Conservation (phyloP, 164 flowering plant species). For the Cinnamomum micranthum region DNA sequence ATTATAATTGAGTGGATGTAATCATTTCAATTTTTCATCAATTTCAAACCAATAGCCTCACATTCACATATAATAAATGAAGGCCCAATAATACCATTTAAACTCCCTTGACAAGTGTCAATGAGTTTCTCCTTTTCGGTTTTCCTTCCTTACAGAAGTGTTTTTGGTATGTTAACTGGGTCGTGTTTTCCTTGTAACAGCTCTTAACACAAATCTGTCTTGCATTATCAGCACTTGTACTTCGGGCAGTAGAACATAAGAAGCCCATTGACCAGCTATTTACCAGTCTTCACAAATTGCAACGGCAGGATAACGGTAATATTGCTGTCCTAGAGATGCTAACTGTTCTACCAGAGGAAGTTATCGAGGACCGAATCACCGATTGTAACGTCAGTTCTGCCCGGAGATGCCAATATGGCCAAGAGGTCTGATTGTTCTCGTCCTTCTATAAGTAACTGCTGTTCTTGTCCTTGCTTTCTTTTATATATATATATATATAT, state of each 20-base stretch:
- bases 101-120: not conserved
- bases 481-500: too few relatives aligned
- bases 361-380: constrained; percentile 49
- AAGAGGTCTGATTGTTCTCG: constrained; percentile 52
- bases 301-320: constrained; percentile 60
- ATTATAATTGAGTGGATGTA: too few relatives aligned
- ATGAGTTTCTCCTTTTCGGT: not conserved
- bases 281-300: constrained; percentile 71
- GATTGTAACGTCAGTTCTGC: constrained; percentile 47
- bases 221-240: constrained; percentile 77
- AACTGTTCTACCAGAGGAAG: constrained; percentile 93
- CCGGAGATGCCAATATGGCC: constrained; percentile 56
- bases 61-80: too few relatives aligned
- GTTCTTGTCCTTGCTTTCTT: not conserved
- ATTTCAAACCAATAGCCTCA: not conserved
- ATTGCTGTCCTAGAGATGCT: constrained; percentile 88
- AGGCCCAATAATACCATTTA: not conserved
- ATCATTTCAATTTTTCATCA: too few relatives aligned
- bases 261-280: constrained; percentile 81
- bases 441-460: not conserved
- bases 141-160: not conserved
- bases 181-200: constrained; percentile 33
- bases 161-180: not conserved
- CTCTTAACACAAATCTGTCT: constrained; percentile 95
- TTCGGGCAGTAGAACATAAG: constrained; percentile 62